Evolutionary conservation across 23 red algal genomes (phyloP), one percentile per base, ranked within the genome.

Genomic region (Gracilaria caudata): DNA sequence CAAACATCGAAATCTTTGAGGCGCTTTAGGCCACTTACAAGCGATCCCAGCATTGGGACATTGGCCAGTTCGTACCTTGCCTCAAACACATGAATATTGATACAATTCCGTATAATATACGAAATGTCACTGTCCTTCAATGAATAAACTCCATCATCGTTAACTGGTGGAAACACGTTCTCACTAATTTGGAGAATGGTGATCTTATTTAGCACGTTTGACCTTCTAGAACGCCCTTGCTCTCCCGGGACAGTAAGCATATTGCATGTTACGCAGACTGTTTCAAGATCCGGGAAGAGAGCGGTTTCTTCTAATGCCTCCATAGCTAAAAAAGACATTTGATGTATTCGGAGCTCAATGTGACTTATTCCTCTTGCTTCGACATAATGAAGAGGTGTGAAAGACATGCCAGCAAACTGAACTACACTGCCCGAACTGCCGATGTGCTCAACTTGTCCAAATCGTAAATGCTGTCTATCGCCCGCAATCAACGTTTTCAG

Each of bases 1-100:
- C 65, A 71, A 38, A 71, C 37, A 41, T 71, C 65, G 37, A 71
- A 71, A 41, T 71, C 65, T 71, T 41, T 36, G 65, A 71, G 65
- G 20, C 1, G 26, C 34, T 28, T 71, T 6, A 71, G 65, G 5
- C 65, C 65, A 8, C 37, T 71, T 14, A 71, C 65, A 21, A 71
- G 13, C 10, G 65, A 38, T 4, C 65, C 65, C 0, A 71, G 65
- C 37, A 41, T 28, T 9, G 65, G 26, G 8, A 41, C 65, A 17
- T 71, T 41, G 10, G 65, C 65, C 10, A 71, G 33, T 71, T 71
- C 37, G 17, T 71, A 71, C 37, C 65, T 36, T 39, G 65, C 65
- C 20, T 71, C 65, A 41, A 71, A 71, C 33, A 40, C 37, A 23
- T 19, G 65, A 28, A 71, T 36, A 71, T 23, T 71, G 65, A 39